A percentile compares a stretch with the other conserved stretches of the same genome.
phyloP scores from a whole-genome alignment of 495 filamentous ascomycete species.

The Glarea lozoyensis region DNA sequence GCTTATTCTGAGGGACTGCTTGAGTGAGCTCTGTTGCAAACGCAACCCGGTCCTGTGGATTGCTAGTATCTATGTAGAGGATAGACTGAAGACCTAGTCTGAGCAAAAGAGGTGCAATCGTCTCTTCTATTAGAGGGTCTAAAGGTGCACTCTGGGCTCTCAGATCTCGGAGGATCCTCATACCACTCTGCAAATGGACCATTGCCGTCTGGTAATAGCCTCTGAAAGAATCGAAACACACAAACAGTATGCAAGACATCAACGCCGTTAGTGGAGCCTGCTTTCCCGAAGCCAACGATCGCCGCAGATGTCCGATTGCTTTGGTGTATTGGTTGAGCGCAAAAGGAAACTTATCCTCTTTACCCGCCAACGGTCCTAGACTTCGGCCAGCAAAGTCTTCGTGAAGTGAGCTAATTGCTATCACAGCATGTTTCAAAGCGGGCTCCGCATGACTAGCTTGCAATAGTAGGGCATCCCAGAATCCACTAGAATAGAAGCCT shows the following conservation, averaged over 20 bases:
- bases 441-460: slow-evolving; percentile 8
- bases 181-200: slow-evolving; percentile 16
- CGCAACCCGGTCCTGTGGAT: neutral
- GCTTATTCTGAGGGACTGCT: neutral
- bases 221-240: slow-evolving; percentile 15
- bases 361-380: neutral
- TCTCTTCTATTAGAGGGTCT: slow-evolving; percentile 3
- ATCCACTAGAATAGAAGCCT: slow-evolving; percentile 7
- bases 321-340: slow-evolving; percentile 16
- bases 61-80: slow-evolving; percentile 16
- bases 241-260: slow-evolving; percentile 18
- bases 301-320: slow-evolving; percentile 11
- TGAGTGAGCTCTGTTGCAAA: slow-evolving; percentile 4
- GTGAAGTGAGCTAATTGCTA: slow-evolving; percentile 13
- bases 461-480: slow-evolving; percentile 12
- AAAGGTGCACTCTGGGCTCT: neutral
- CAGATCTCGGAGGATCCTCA: slow-evolving; percentile 16
- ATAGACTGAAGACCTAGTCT: slow-evolving; percentile 15
- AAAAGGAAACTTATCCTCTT: neutral
- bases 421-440: slow-evolving; percentile 9
- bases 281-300: slow-evolving; percentile 4
- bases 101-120: slow-evolving; percentile 10
- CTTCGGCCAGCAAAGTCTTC: slow-evolving; percentile 12
- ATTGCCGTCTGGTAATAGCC: slow-evolving; percentile 17
- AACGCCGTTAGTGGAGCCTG: slow-evolving; percentile 10